These are phyloP conservation scores for Talaromyces stipitatus DNA, from an alignment of 495 filamentous ascomycete species.

Conservation along the genomic window DNA sequence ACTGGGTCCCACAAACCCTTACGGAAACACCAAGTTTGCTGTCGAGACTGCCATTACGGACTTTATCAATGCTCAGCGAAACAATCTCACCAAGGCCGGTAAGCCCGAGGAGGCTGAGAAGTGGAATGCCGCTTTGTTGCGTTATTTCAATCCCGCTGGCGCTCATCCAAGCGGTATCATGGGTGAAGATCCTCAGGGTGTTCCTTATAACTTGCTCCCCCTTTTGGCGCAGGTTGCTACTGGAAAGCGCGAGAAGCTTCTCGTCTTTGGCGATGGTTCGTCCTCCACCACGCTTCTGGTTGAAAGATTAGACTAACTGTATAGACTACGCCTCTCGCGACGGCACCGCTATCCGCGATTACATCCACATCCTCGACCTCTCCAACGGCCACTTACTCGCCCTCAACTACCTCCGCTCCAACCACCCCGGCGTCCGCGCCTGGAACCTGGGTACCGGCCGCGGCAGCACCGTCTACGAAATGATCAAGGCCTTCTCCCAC, in stretches of 20 bases:
- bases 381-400: conserved; percentile 85
- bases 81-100: conserved; percentile 71
- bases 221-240: conserved; percentile 92
- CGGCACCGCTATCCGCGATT: conserved; percentile 73
- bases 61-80: conserved; percentile 78
- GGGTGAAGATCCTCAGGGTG: conserved; percentile 95
- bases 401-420: conserved; percentile 80
- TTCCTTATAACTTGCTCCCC: conserved; percentile 92
- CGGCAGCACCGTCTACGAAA: conserved; percentile 93
- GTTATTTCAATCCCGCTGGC: conserved; percentile 97
- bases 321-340: conserved; percentile 85
- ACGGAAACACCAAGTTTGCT: conserved; percentile 88
- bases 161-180: conserved; percentile 94
- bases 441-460: conserved; percentile 98
- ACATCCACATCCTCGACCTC: conserved; percentile 84
- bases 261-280: conserved; percentile 91
- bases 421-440: conserved; percentile 86
- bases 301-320: neutral
- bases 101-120: conserved; percentile 59
- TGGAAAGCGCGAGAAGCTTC: conserved; percentile 86
- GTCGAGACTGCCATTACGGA: conserved; percentile 90
- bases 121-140: conserved; percentile 89
- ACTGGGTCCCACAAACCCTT: conserved; percentile 92
- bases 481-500: conserved; percentile 87
- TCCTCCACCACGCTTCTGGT: conserved; percentile 5